These are phyloP conservation scores for Suillus sp. DNA, from an alignment of 768 basidiomycete species.

Conservation along the genomic window DNA sequence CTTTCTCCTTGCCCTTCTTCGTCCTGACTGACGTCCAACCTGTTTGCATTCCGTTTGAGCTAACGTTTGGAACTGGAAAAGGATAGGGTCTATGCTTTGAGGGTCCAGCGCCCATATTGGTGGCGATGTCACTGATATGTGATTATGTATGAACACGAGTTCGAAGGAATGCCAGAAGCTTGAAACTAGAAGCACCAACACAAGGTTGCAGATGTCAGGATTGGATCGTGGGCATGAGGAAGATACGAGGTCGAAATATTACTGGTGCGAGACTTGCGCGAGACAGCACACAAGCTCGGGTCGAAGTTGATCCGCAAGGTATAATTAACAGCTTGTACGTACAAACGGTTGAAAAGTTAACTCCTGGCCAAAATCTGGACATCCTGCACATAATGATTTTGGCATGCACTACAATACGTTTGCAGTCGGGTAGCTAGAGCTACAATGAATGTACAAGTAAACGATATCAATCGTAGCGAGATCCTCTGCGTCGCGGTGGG, in stretches of 20 bases:
- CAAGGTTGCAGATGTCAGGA: not conserved
- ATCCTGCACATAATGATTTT: not conserved
- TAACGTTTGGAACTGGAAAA: conserved; percentile 16
- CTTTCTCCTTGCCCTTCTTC: conserved; percentile 23
- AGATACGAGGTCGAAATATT: not conserved
- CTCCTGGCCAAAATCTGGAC: not conserved
- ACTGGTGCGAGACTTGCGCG: not conserved
- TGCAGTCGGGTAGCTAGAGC: not conserved
- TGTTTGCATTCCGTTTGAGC: conserved; percentile 15
- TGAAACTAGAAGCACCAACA: not conserved
- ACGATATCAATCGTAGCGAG: conserved; percentile 34
- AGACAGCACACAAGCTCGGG: not conserved
- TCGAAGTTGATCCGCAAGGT: not conserved
- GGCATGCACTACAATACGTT: not conserved
- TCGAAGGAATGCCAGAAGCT: not conserved
- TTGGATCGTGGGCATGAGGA: not conserved
- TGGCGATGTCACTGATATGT: conserved; percentile 2
- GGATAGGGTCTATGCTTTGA: conserved; percentile 29
- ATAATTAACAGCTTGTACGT: not conserved
- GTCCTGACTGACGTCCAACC: conserved; percentile 25
- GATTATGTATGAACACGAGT: conserved; percentile 11
- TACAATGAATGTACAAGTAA: not conserved
- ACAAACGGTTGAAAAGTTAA: not conserved
- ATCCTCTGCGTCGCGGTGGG: conserved; percentile 40
- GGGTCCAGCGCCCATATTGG: conserved; percentile 24